Percentiles rank a stretch among this genome's conserved stretches.
Evolutionary conservation across 805 yeast genomes (phyloP).

Genomic region (Nakazawaea pomicola): DNA sequence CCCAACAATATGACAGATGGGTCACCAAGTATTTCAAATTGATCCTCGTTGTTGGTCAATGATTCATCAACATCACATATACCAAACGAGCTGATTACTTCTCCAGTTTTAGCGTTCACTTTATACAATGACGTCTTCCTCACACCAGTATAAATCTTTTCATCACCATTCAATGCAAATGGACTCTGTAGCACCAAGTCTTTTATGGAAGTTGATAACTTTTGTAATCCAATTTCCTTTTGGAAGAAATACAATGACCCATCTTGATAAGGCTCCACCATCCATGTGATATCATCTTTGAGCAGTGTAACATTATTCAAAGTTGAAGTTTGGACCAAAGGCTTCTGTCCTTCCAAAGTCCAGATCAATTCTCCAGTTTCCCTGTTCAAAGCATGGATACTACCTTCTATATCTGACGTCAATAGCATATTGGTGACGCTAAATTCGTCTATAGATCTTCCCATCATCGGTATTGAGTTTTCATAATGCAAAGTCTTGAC

Average conservation of each 20-base stretch:
- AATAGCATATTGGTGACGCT: constrained; percentile 50
- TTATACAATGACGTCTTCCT: constrained; percentile 72
- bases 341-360: constrained; percentile 64
- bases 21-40: constrained; percentile 14
- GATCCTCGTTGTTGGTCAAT: constrained; percentile 15
- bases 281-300: constrained; percentile 52
- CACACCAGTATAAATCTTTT: constrained; percentile 84
- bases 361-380: constrained; percentile 71
- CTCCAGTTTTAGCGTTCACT: constrained; percentile 71
- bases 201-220: constrained; percentile 74
- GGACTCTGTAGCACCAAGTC: constrained; percentile 82
- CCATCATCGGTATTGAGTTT: neutral
- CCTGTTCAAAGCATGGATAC: constrained; percentile 74
- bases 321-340: constrained; percentile 41
- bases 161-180: constrained; percentile 67
- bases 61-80: constrained; percentile 21
- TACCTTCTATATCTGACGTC: constrained; percentile 83
- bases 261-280: constrained; percentile 85
- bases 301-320: neutral
- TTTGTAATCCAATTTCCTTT: constrained; percentile 67
- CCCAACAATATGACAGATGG: constrained; percentile 51
- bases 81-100: constrained; percentile 67
- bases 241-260: constrained; percentile 83
- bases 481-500: constrained; percentile 3
- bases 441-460: constrained; percentile 20